Conservation (phyloP, 306 rosid genomes). For the Cicer yamashitae region DNA sequence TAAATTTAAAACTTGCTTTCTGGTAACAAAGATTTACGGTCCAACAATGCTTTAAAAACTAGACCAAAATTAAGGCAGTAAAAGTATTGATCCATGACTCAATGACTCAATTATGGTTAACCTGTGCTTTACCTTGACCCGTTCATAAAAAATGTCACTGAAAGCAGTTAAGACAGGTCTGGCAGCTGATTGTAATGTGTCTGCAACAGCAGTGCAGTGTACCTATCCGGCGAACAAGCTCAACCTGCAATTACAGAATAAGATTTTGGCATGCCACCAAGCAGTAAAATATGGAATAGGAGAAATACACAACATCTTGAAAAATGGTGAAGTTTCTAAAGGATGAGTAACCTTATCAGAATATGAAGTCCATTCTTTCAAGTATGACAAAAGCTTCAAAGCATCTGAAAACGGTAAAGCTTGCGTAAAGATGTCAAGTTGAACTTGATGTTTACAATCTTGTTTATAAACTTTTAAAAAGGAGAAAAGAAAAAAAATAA, state of each 20-base stretch:
- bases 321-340: constrained; percentile 18
- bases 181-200: constrained; percentile 77
- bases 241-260: constrained; percentile 66
- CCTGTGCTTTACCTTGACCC: constrained; percentile 66
- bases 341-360: constrained; percentile 74
- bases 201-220: constrained; percentile 62
- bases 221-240: constrained; percentile 80
- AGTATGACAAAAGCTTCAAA: constrained; percentile 75
- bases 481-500: neutral
- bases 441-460: constrained; percentile 31
- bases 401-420: constrained; percentile 95
- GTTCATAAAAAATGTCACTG: constrained; percentile 67
- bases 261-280: constrained; percentile 7
- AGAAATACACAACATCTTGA: neutral
- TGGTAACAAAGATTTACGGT: no score
- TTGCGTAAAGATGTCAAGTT: constrained; percentile 52
- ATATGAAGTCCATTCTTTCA: constrained; percentile 83
- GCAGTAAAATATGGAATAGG: neutral
- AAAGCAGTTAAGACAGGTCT: constrained; percentile 70
- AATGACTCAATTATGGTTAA: no score
- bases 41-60: no score
- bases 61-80: no score
- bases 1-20: no score
- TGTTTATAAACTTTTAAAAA: neutral
- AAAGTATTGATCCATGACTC: no score